These are phyloP conservation scores for Leccinum longicurvipes DNA, from an alignment of 768 basidiomycete genomes.

Conservation along the genomic window DNA sequence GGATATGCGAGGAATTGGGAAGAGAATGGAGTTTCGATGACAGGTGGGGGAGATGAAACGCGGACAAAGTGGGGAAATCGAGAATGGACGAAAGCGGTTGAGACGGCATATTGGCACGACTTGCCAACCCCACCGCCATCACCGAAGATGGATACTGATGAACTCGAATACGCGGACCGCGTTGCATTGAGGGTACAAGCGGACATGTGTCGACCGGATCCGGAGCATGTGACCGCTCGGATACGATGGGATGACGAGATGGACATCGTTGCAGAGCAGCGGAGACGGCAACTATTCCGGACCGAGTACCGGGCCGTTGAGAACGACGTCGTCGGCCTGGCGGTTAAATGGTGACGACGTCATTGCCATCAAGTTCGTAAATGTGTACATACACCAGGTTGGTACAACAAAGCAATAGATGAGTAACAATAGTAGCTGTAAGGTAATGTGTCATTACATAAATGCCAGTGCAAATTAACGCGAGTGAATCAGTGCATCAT, in stretches of 20 bases:
- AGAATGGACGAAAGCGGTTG: conserved; percentile 80
- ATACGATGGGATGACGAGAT: conserved; percentile 35
- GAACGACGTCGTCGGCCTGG: conserved; percentile 75
- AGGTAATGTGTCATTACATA: conserved; percentile 27
- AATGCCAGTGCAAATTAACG: conserved; percentile 11
- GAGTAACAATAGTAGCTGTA: conserved; percentile 25
- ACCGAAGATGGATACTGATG: conserved; percentile 23
- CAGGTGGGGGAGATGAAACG: conserved; percentile 11
- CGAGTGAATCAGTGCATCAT: conserved; percentile 16
- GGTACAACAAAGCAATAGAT: conserved; percentile 22
- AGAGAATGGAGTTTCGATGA: conserved; percentile 43
- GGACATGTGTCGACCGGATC: conserved; percentile 40
- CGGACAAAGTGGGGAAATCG: conserved; percentile 71
- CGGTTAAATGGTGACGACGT: conserved; percentile 63
- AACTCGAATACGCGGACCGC: conserved; percentile 29
- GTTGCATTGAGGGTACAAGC: conserved; percentile 38
- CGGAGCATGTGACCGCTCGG: conserved; percentile 27
- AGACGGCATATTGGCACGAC: conserved; percentile 75
- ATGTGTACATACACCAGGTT: conserved; percentile 16
- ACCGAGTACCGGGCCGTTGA: conserved; percentile 85
- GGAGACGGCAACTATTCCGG: conserved; percentile 53
- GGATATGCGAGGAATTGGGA: conserved; percentile 65
- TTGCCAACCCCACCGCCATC: conserved; percentile 46
- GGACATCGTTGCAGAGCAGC: conserved; percentile 42
- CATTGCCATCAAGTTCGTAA: conserved; percentile 3